Evolutionary conservation across 1,139 yeast genomes (phyloP).

Genomic region (Blastobotrys ciferrii): DNA sequence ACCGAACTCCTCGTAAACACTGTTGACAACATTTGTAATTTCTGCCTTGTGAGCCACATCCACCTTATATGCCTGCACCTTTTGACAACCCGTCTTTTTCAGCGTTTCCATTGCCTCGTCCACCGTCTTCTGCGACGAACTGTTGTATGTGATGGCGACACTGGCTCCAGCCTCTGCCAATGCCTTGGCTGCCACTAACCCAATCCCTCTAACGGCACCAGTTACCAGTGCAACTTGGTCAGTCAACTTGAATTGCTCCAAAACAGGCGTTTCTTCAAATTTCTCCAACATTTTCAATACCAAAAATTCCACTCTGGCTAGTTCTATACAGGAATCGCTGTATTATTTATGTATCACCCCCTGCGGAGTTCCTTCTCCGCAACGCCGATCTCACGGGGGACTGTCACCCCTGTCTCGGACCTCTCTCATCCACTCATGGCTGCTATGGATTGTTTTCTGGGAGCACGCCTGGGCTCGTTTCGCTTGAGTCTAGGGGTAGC

Average conservation of each 20-base stretch:
- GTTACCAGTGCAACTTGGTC: constrained; percentile 46
- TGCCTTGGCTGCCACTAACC: constrained; percentile 42
- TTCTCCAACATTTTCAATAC: constrained; percentile 29
- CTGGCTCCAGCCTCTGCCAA: constrained; percentile 35
- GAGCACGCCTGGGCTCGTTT: too few relatives aligned
- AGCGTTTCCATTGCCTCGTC: background rate
- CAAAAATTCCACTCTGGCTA: too few relatives aligned
- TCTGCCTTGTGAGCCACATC: background rate
- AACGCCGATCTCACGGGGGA: too few relatives aligned
- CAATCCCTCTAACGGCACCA: constrained; percentile 51
- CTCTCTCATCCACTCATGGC: too few relatives aligned
- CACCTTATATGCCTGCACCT: constrained; percentile 1
- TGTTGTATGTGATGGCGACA: constrained; percentile 34
- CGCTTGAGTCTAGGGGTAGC: too few relatives aligned
- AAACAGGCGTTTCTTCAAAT: constrained; percentile 18
- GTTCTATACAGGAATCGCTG: too few relatives aligned
- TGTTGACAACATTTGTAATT: background rate
- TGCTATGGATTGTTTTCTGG: too few relatives aligned
- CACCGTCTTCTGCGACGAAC: constrained; percentile 20
- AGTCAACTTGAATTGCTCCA: constrained; percentile 34
- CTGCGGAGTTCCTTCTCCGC: too few relatives aligned
- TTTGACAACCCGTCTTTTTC: background rate
- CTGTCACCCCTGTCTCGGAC: too few relatives aligned
- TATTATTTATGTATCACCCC: too few relatives aligned
- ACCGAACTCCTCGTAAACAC: constrained; percentile 48